Conservation (phyloP, 305 asterid genomes). For the Euphrasia arctica region DNA sequence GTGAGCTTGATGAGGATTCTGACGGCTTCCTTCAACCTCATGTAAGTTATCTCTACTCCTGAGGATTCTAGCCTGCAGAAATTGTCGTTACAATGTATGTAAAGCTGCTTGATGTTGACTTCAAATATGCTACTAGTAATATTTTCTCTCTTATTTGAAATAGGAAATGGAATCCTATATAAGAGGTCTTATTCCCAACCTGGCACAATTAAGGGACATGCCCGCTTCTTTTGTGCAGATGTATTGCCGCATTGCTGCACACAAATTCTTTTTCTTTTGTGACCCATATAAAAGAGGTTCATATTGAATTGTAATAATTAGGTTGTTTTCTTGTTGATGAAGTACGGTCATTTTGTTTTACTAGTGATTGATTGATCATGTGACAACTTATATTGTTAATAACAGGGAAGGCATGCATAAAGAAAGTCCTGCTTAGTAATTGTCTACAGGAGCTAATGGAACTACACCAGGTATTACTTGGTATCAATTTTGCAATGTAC, state of each 20-base stretch:
- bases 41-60: conserved; percentile 47
- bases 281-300: conserved; percentile 98
- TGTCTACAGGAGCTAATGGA: conserved; percentile 99
- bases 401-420: conserved; percentile 98
- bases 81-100: conserved; percentile 12
- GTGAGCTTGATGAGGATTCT: conserved; percentile 99
- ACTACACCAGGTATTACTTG: conserved; percentile 82
- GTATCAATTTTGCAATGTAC: conserved; percentile 10
- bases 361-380: conserved; percentile 14
- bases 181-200: conserved; percentile 95
- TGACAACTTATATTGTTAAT: conserved; percentile 21
- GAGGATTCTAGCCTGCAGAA: conserved; percentile 25
- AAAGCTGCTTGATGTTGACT: conserved; percentile 18
- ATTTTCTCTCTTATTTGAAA: conserved; percentile 14
- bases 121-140: conserved; percentile 20
- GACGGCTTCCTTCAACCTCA: conserved; percentile 99
- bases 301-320: conserved; percentile 26
- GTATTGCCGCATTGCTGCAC: conserved; percentile 99
- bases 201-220: conserved; percentile 97
- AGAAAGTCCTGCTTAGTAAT: conserved; percentile 95
- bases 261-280: conserved; percentile 98
- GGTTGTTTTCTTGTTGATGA: not conserved
- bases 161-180: conserved; percentile 98
- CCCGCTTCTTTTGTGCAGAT: conserved; percentile 91
- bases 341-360: conserved; percentile 20